phyloP scores from a whole-genome alignment of 257 asterid species.

The Cynanchum wilfordii region DNA sequence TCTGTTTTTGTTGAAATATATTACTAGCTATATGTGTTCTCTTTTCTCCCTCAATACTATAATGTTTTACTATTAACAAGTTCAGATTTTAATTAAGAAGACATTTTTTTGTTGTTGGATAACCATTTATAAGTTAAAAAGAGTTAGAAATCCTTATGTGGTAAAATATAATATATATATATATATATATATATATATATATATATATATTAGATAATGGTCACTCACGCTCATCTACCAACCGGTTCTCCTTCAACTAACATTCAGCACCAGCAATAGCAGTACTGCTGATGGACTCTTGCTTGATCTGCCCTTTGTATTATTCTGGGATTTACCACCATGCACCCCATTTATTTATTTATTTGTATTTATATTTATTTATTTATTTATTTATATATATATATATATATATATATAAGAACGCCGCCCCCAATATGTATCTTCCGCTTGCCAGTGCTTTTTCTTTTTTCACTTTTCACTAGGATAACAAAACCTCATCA shows the following conservation, averaged over 20 bases:
- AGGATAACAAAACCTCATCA: background rate
- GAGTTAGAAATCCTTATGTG: no score
- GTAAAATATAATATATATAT: no score
- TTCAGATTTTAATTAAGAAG: no score
- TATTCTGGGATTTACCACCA: background rate
- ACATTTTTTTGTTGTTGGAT: no score
- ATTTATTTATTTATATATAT: no score
- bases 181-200: no score
- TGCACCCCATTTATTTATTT: background rate
- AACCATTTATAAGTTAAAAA: no score
- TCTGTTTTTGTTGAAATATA: no score
- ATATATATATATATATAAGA: background rate
- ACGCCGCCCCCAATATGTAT: background rate
- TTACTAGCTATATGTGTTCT: no score
- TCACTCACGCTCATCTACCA: background rate
- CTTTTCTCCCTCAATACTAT: no score
- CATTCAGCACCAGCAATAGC: slow-evolving; percentile 11
- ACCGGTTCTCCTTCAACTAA: slow-evolving; percentile 13
- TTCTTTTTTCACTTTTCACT: background rate
- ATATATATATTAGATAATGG: no score
- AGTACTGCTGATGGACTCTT: background rate
- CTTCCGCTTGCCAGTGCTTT: background rate
- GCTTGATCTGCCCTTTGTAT: background rate
- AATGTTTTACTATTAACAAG: no score
- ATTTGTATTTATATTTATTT: background rate